Conservation (phyloP, 2,329 filamentous ascomycete genomes). For the Knufia petricola region DNA sequence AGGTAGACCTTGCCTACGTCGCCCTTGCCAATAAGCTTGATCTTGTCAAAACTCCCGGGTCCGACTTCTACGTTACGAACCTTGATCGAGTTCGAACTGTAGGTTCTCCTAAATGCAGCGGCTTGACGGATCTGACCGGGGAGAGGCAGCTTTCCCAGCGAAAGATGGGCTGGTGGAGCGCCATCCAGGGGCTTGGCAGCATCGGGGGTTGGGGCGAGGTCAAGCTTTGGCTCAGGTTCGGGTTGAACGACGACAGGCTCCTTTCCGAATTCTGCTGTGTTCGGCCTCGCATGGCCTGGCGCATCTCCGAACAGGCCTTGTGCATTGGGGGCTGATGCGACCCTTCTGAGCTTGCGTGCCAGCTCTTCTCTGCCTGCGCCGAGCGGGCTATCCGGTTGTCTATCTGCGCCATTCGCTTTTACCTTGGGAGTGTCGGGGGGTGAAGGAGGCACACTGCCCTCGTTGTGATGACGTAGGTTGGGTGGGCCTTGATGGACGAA, state of each 20-base stretch:
- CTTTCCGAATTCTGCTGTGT: constrained; percentile 78
- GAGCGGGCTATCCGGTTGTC: constrained; percentile 56
- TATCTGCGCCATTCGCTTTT: constrained; percentile 60
- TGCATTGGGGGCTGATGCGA: constrained; percentile 93
- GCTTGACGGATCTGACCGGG: constrained; percentile 56
- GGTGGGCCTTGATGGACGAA: constrained; percentile 94
- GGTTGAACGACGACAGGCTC: constrained; percentile 59
- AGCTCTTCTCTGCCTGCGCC: constrained; percentile 85
- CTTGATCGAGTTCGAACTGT: constrained; percentile 99
- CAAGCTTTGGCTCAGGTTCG: constrained; percentile 43
- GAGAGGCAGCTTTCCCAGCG: constrained; percentile 53
- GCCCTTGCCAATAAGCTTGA: constrained; percentile 97
- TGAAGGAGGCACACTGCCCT: constrained; percentile 82
- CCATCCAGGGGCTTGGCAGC: constrained; percentile 30
- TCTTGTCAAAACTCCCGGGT: constrained; percentile 95
- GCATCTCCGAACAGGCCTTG: constrained; percentile 70
- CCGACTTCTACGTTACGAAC: constrained; percentile 94
- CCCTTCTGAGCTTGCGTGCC: constrained; percentile 81
- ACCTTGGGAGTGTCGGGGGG: constrained; percentile 81
- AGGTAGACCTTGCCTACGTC: constrained; percentile 98
- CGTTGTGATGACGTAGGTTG: constrained; percentile 86
- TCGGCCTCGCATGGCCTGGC: constrained; percentile 55
- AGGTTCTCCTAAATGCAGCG: constrained; percentile 80
- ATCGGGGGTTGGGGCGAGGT: constrained; percentile 30
- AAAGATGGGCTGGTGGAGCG: constrained; percentile 32